Evolutionary conservation across 176 grass and related monocot genomes (phyloP), one percentile per base, ranked within the genome.

Genomic region (Zoysia japonica): DNA sequence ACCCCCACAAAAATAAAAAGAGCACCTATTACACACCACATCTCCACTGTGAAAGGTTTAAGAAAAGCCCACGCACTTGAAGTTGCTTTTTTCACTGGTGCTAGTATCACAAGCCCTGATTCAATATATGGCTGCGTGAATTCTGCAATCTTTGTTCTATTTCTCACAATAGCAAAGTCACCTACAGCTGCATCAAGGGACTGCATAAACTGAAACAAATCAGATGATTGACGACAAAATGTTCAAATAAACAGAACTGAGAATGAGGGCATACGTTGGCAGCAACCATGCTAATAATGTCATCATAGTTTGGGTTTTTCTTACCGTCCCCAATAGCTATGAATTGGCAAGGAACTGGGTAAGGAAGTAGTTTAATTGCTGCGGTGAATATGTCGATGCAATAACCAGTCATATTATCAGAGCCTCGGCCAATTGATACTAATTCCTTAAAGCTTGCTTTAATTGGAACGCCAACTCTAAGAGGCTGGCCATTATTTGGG

Each of bases 131-230:
- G 94, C 57, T 93, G 91, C 61, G 94, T 94, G 76, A 92, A 94
- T 69, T 94, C 94, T 42, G 77, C 82, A 70, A 90, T 74, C 67
- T 70, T 89, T 48, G 83, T 91, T 80, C 91, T 85, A 16, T 97
- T 93, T 86, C 68, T 88, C 76, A 94, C 91, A 74, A 97, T 94
- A 46, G 91, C 84, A 19, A 97, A 82, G 85, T 94, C 91, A 0
- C 94, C 94, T 71, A 97, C 89, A 71, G 84, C 94, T 77, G 89
- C 94, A 66, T 97, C 94, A 70, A 97, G 86, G 63, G 65, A 71
- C 80, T 89, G 46, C 47, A 80, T 67, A 62, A 74, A 42, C 50
- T 68, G 17, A 72, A 74, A 48, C 4, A 40, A 28, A 74, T 85
- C 60, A 83, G 70, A 80, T 43, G 47, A 54, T 53, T 74, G 68